Conservation (phyloP, 176 grass and related monocot species). For the Hyparrhenia diplandra region DNA sequence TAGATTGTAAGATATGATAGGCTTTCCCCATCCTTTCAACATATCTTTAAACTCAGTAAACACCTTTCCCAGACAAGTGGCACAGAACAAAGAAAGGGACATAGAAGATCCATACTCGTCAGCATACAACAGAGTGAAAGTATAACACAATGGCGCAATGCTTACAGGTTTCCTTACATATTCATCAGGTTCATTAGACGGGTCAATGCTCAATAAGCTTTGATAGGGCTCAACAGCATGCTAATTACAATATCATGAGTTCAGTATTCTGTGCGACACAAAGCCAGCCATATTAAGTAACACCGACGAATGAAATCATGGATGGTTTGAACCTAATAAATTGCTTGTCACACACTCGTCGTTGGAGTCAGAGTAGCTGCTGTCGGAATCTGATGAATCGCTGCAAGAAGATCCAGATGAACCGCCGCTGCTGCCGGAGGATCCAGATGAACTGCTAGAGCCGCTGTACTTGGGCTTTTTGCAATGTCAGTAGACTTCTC, state of each 20-base stretch:
- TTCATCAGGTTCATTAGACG: not conserved
- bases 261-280: not conserved
- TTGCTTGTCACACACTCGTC: not conserved
- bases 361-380: not conserved
- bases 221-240: not conserved
- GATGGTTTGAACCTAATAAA: not conserved
- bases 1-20: not conserved
- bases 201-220: not conserved
- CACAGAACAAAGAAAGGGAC: not conserved
- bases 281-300: not conserved
- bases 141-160: too few species aligned
- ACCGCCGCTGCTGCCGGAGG: not conserved
- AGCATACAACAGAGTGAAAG: too few species aligned
- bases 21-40: not conserved
- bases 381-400: not conserved
- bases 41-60: slow-evolving; percentile 4
- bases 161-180: too few species aligned
- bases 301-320: too few species aligned
- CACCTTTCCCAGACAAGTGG: not conserved
- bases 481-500: not conserved
- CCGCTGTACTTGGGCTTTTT: not conserved
- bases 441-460: not conserved
- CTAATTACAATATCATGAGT: not conserved
- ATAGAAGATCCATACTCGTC: slow-evolving; percentile 24
- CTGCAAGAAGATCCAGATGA: not conserved